Conservation (phyloP, 208 protist genomes). For the Crithidia thermophila region DNA sequence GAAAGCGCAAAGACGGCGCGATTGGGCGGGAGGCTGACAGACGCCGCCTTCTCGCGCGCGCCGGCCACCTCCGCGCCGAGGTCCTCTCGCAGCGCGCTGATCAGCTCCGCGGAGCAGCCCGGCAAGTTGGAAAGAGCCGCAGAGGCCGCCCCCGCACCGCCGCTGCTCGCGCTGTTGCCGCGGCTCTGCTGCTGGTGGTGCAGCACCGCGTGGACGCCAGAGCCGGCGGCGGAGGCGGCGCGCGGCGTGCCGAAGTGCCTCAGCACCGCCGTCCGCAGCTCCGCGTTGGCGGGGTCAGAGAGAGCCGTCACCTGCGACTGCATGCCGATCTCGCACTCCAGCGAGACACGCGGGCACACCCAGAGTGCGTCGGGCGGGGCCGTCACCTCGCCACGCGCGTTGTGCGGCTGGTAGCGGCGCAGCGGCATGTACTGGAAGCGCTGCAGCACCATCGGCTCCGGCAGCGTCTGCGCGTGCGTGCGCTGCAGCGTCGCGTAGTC, state of each 20-base stretch:
- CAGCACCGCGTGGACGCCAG: slow-evolving; percentile 26
- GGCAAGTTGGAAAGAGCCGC: slow-evolving; percentile 20
- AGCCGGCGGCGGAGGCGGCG: slow-evolving; percentile 10
- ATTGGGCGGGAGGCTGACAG: slow-evolving; percentile 1
- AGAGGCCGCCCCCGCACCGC: not conserved
- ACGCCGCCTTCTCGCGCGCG: not conserved
- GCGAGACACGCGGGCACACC: slow-evolving; percentile 61
- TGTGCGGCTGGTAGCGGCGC: slow-evolving; percentile 80
- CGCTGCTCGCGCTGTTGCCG: not conserved
- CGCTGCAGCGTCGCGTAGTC: slow-evolving; percentile 76
- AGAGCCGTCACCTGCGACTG: slow-evolving; percentile 25
- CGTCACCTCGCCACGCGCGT: slow-evolving; percentile 58
- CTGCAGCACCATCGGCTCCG: slow-evolving; percentile 76
- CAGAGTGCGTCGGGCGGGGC: slow-evolving; percentile 76
- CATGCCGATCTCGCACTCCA: slow-evolving; percentile 19
- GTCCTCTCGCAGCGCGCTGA: slow-evolving; percentile 34
- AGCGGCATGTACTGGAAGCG: slow-evolving; percentile 82
- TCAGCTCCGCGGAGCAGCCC: slow-evolving; percentile 22
- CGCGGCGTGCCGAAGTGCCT: slow-evolving; percentile 3
- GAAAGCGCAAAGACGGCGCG: slow-evolving; percentile 38
- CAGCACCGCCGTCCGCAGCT: slow-evolving; percentile 23
- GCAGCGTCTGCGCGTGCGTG: slow-evolving; percentile 58
- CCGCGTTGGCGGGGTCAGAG: slow-evolving; percentile 2
- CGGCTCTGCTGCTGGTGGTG: slow-evolving; percentile 25
- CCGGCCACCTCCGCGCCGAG: not conserved